Conservation (phyloP, 2,329 filamentous ascomycete genomes). For the Immersiporthe knoxdaviesiana region DNA sequence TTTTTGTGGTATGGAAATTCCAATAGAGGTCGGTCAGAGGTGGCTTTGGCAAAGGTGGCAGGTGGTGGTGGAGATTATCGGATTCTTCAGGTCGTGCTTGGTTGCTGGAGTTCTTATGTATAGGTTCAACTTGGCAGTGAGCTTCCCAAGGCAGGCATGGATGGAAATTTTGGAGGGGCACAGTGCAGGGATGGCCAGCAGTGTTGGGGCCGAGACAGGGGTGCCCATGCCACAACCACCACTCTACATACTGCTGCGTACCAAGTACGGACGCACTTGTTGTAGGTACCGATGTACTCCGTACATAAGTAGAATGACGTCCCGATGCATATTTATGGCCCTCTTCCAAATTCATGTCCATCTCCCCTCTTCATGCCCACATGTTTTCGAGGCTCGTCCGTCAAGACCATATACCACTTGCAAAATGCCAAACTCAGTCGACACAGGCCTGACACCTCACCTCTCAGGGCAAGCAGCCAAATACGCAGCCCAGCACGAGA, state of each 20-base stretch:
- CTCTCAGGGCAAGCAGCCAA: slow-evolving; percentile 54
- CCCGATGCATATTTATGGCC: neutral
- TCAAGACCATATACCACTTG: neutral
- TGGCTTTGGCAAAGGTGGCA: neutral
- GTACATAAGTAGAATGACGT: neutral
- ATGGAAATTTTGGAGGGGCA: slow-evolving; percentile 1
- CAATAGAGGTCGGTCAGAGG: neutral
- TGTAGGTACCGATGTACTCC: neutral
- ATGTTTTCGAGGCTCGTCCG: neutral
- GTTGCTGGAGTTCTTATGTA: neutral
- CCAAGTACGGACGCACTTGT: neutral
- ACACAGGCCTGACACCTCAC: slow-evolving; percentile 51
- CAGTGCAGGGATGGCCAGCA: neutral
- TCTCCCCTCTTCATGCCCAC: no score
- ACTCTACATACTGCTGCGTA: no score
- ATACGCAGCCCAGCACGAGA: slow-evolving; percentile 50
- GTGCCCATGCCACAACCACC: neutral
- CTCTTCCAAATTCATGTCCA: neutral
- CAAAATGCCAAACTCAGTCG: slow-evolving; percentile 47
- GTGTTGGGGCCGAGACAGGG: neutral
- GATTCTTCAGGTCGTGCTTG: neutral
- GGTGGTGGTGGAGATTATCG: neutral
- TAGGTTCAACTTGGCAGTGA: neutral
- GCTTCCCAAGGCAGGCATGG: neutral
- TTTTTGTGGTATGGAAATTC: neutral